These are phyloP conservation scores for Trichosporon sp. DNA, from an alignment of 1,284 basidiomycete species.

Conservation along the genomic window DNA sequence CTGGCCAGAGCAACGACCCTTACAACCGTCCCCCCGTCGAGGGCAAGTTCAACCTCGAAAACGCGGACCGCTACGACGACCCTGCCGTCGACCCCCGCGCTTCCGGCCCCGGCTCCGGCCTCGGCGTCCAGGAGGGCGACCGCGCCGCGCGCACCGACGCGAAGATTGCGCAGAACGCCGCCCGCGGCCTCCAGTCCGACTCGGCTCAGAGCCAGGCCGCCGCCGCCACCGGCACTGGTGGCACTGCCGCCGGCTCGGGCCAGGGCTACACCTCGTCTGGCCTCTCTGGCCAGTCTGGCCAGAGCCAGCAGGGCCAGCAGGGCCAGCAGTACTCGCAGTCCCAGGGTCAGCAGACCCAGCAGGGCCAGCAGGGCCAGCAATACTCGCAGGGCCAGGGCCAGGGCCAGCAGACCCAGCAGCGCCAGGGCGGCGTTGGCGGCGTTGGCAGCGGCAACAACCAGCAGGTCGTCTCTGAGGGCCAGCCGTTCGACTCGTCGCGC, in stretches of 20 bases:
- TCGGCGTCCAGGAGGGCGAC: conserved; percentile 6
- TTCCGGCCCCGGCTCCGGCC: conserved; percentile 1
- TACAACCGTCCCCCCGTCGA: conserved; percentile 13
- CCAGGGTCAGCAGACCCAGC: background rate
- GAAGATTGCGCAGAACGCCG: background rate
- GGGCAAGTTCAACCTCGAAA: conserved; percentile 10
- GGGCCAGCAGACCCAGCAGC: background rate
- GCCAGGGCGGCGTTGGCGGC: background rate
- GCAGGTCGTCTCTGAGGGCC: background rate
- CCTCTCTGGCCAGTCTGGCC: background rate
- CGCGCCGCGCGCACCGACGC: conserved; percentile 14
- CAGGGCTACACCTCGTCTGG: background rate
- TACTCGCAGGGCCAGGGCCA: background rate
- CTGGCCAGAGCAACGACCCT: conserved; percentile 9
- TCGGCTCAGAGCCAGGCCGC: background rate
- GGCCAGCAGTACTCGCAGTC: background rate
- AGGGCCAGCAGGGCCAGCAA: background rate
- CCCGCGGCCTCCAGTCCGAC: conserved; percentile 4
- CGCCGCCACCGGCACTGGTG: background rate
- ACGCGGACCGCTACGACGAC: conserved; percentile 17
- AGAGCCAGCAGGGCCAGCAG: background rate
- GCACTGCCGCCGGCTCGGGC: background rate
- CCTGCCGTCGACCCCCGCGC: conserved; percentile 5
- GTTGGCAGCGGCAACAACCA: too few species aligned
- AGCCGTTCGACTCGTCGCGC: background rate